Conservation (phyloP, 2,329 filamentous ascomycete species). For the Cyphellophora attinorum region DNA sequence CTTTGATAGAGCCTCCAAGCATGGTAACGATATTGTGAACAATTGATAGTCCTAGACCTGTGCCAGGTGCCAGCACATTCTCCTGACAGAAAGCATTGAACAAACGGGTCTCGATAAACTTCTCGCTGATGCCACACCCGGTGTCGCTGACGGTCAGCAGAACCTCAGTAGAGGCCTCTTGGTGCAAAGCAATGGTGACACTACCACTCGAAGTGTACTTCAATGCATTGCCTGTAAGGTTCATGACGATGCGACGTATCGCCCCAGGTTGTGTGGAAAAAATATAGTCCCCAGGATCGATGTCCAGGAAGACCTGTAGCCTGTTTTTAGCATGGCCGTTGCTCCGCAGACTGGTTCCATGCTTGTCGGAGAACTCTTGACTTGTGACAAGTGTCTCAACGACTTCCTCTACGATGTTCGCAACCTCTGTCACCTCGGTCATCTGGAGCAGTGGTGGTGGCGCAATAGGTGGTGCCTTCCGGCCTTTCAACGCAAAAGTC, state of each 20-base stretch:
- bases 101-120: constrained; percentile 49
- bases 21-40: constrained; percentile 48
- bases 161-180: constrained; percentile 12
- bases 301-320: constrained; percentile 15
- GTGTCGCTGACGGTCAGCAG: constrained; percentile 48
- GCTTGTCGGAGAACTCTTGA: not conserved
- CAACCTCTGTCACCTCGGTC: constrained; percentile 5
- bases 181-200: constrained; percentile 22
- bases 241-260: constrained; percentile 28
- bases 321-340: no score
- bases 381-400: constrained; percentile 6
- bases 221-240: constrained; percentile 26
- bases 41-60: constrained; percentile 56
- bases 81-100: constrained; percentile 58
- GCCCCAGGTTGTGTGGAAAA: constrained; percentile 15
- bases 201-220: constrained; percentile 26
- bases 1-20: constrained; percentile 46
- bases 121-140: constrained; percentile 51
- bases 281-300: constrained; percentile 22
- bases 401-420: constrained; percentile 11
- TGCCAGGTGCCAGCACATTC: constrained; percentile 46
- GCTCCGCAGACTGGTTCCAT: not conserved
- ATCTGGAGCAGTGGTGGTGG: not conserved
- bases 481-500: not conserved
- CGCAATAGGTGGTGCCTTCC: not conserved